Evolutionary conservation across 768 basidiomycete species (phyloP), one percentile per base, ranked within the genome.

Genomic region (Sporobolomyces pararoseus): DNA sequence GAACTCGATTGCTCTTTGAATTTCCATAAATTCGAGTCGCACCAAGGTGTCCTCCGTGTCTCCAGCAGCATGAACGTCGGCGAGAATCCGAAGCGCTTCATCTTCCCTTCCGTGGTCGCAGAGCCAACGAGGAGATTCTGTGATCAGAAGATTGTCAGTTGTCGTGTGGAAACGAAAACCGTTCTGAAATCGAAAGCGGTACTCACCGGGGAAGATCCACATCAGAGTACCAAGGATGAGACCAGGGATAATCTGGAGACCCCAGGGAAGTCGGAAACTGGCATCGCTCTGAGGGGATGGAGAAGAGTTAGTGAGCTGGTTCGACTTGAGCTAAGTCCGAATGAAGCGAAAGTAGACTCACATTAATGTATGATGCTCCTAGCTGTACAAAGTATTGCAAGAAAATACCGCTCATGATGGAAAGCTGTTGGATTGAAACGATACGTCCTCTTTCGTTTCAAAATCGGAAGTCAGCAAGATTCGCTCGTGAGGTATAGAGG

Each of bases 351-450:
- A 23, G 10, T 16, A 31, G 12, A 34, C 62, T 5, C 12, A 25
- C 44, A 27, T 55, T 2, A 23, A 44, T 37, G 52, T 55, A 87
- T 12, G 87, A 89, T 77, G 86, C 87, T 13, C 87, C 88, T 68
- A 88, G 65, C 29, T 66, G 58, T 32, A 65, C 65, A 35, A 71
- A 74, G 53, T 63, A 73, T 47, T 71, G 83, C 83, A 55, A 82
- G 80, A 83, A 83, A 83, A n/a, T 83, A 78, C 34, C 83, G 82
- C 25, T 82, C 73, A 14, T 71, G 58, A 68, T 74, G 31, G 53
- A 50, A 85, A 88, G 89, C 82, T 90, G 88, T 77, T 90, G 88
- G 67, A 88, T 81, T 4, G 88, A 86, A 35, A 89, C 88, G 69
- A 89, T 83, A 32, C 87, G 86, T 37, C 88, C 89, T 76, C 55